These are phyloP conservation scores for Diplogelasinospora grovesii DNA, from an alignment of 495 filamentous ascomycete genomes.

Conservation along the genomic window DNA sequence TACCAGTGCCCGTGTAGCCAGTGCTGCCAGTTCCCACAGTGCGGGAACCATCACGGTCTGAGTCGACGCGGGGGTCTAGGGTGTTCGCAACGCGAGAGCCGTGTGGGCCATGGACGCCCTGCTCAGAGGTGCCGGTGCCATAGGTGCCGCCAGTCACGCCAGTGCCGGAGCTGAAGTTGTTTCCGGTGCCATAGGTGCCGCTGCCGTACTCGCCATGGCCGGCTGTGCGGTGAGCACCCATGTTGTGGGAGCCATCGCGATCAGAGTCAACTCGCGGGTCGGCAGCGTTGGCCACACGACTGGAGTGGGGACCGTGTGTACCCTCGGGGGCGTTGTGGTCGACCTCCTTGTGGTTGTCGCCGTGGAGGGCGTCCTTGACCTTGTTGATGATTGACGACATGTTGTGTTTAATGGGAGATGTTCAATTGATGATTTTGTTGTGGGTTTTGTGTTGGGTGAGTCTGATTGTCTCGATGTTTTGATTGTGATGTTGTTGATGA, in stretches of 20 bases:
- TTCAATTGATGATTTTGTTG: conserved; percentile 9
- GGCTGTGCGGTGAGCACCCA: conserved; percentile 24
- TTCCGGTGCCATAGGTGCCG: conserved; percentile 33
- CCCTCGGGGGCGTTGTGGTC: conserved; percentile 29
- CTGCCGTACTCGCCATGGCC: conserved; percentile 18
- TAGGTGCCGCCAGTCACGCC: conserved; percentile 10
- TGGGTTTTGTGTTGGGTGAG: conserved; percentile 6
- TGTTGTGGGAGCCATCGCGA: conserved; percentile 22
- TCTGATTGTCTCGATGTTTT: too few species aligned
- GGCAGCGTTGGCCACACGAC: conserved; percentile 35
- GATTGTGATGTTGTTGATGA: conserved; percentile 1
- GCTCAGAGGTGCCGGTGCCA: conserved; percentile 10
- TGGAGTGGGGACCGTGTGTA: conserved; percentile 32
- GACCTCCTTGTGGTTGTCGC: conserved; percentile 28
- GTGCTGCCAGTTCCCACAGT: conserved; percentile 13
- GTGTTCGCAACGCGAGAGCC: conserved; percentile 15
- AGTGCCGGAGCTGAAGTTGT: conserved; percentile 10
- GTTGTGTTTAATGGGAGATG: too few species aligned
- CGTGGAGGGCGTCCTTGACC: conserved; percentile 60
- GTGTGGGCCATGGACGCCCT: conserved; percentile 11
- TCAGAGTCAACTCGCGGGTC: conserved; percentile 47
- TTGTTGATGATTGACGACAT: conserved; percentile 69
- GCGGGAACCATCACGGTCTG: conserved; percentile 15
- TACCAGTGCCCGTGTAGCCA: not conserved
- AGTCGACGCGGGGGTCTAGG: conserved; percentile 17